Percentiles rank a stretch among this genome's conserved stretches.
phyloP scores from a whole-genome alignment of 345 rosid species.

The Pistacia vera region DNA sequence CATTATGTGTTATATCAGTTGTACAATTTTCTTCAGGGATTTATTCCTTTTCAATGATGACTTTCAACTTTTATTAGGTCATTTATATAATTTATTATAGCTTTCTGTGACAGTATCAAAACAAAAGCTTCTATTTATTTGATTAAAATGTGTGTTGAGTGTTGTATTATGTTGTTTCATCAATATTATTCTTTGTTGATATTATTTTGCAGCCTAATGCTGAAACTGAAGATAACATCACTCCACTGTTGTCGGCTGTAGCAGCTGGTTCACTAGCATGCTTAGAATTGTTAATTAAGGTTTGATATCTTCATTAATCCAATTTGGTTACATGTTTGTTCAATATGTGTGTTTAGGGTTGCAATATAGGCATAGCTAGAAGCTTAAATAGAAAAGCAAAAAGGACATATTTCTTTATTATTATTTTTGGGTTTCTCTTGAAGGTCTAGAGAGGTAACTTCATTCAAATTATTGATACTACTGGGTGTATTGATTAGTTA shows the following conservation, averaged over 20 bases:
- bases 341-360: not conserved
- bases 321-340: not conserved
- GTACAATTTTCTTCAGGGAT: not conserved
- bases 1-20: not conserved
- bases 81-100: not conserved
- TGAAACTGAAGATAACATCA: constrained; percentile 82
- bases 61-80: not conserved
- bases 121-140: not conserved
- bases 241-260: constrained; percentile 85
- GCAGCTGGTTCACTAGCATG: constrained; percentile 88
- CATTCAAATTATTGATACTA: not conserved
- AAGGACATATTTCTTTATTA: not conserved
- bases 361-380: not conserved
- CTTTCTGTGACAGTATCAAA: not conserved
- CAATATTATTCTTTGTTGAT: not conserved
- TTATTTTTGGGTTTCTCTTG: not conserved
- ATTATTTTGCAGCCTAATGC: constrained; percentile 75
- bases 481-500: not conserved
- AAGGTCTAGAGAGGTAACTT: not conserved
- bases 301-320: constrained; percentile 28
- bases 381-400: not conserved
- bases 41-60: not conserved
- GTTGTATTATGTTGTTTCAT: not conserved
- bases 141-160: not conserved
- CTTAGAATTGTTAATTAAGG: constrained; percentile 80